Evolutionary conservation across 805 yeast species (phyloP).

Genomic region (Candida andamanensis): DNA sequence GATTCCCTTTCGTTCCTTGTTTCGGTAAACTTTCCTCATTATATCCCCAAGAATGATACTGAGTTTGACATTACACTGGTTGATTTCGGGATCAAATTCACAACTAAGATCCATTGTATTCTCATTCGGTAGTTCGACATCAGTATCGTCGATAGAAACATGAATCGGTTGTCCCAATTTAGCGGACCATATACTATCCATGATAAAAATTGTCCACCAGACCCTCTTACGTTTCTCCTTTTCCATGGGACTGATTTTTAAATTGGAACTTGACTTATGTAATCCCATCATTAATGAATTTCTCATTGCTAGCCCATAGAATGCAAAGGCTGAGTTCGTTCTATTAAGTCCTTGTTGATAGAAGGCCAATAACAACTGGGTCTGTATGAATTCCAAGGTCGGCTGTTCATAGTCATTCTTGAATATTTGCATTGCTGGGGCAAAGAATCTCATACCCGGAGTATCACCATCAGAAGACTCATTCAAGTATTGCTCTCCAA

Average conservation of each 20-base stretch:
- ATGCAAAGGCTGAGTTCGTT: slow-evolving; percentile 32
- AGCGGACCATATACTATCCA: slow-evolving; percentile 35
- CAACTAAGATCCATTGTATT: slow-evolving; percentile 19
- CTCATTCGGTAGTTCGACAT: slow-evolving; percentile 35
- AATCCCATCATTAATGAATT: slow-evolving; percentile 30
- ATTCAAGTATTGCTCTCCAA: slow-evolving; percentile 10
- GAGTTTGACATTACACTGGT: slow-evolving; percentile 32
- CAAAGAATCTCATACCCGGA: slow-evolving; percentile 32
- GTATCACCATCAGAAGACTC: slow-evolving; percentile 10
- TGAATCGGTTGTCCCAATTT: slow-evolving; percentile 32
- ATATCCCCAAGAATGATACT: slow-evolving; percentile 30
- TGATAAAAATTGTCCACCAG: slow-evolving; percentile 37
- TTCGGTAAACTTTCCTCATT: slow-evolving; percentile 23
- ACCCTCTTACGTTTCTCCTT: slow-evolving; percentile 28
- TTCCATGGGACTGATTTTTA: background rate
- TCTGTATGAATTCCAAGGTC: slow-evolving; percentile 25
- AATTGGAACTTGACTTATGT: slow-evolving; percentile 18
- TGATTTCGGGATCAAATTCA: slow-evolving; percentile 21
- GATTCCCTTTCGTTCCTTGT: slow-evolving; percentile 19
- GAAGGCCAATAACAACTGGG: slow-evolving; percentile 27
- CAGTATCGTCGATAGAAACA: slow-evolving; percentile 35
- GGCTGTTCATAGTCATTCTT: slow-evolving; percentile 24
- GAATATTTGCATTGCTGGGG: slow-evolving; percentile 25
- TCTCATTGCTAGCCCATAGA: slow-evolving; percentile 34
- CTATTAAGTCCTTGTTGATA: slow-evolving; percentile 31